Conservation (phyloP, 75 land plant genomes). For the Larix kaempferi region DNA sequence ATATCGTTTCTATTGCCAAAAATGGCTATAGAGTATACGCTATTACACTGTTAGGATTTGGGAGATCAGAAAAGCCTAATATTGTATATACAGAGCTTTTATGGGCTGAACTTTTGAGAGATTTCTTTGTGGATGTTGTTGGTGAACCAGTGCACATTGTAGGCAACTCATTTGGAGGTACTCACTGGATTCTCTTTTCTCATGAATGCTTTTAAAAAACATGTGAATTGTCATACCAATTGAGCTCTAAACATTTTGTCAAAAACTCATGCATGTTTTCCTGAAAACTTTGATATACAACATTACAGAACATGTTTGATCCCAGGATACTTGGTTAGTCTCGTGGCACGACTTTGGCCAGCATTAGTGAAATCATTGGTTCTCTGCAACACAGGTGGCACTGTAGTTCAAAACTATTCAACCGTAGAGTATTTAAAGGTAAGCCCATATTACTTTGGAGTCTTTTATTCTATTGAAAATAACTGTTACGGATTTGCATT, state of each 20-base stretch:
- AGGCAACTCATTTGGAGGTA: slow-evolving; percentile 95
- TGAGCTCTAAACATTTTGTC: background rate
- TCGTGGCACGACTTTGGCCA: slow-evolving; percentile 81
- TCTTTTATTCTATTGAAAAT: slow-evolving; percentile 3
- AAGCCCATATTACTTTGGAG: slow-evolving; percentile 6
- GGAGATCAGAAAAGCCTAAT: slow-evolving; percentile 91
- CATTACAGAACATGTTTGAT: background rate
- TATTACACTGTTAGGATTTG: slow-evolving; percentile 84
- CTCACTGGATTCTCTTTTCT: background rate
- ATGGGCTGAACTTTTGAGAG: slow-evolving; percentile 90
- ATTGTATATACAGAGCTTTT: slow-evolving; percentile 66
- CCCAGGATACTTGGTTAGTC: slow-evolving; percentile 70
- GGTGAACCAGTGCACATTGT: slow-evolving; percentile 81
- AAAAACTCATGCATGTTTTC: background rate
- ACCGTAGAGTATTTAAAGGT: slow-evolving; percentile 32
- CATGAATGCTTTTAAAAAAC: background rate
- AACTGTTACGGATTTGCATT: background rate
- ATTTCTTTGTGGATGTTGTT: slow-evolving; percentile 84
- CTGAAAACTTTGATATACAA: background rate
- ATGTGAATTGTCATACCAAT: background rate
- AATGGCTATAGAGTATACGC: slow-evolving; percentile 83
- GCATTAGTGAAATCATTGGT: slow-evolving; percentile 59
- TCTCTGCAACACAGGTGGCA: slow-evolving; percentile 75
- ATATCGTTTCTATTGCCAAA: slow-evolving; percentile 58
- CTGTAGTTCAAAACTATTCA: slow-evolving; percentile 58